Conservation (phyloP, 2,329 filamentous ascomycete genomes). For the Atkinsonella hypoxylon region DNA sequence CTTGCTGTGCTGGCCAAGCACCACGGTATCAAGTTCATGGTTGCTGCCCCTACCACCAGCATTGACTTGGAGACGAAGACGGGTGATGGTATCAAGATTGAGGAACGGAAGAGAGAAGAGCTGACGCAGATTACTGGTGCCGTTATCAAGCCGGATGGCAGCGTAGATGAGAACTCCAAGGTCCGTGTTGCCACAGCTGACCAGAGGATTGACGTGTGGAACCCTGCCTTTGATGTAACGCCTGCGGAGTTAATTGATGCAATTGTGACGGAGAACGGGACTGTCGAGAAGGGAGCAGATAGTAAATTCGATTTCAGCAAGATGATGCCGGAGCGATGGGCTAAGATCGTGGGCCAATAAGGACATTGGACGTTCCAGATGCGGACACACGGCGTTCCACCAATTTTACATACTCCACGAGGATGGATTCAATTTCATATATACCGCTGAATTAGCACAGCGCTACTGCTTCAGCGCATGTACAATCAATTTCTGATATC, state of each 20-base stretch:
- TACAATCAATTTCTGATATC: constrained; percentile 60
- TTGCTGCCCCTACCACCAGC: constrained; percentile 87
- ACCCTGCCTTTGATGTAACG: constrained; percentile 93
- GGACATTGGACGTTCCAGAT: no score
- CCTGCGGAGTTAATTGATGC: constrained; percentile 82
- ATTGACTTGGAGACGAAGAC: constrained; percentile 75
- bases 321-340: constrained; percentile 46
- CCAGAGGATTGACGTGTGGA: constrained; percentile 78
- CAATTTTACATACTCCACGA: neutral
- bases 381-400: neutral
- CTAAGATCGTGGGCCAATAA: constrained; percentile 14
- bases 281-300: constrained; percentile 62
- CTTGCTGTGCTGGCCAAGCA: constrained; percentile 81
- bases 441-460: neutral
- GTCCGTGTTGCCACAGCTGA: constrained; percentile 71
- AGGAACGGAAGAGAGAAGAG: constrained; percentile 72
- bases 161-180: constrained; percentile 48
- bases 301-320: constrained; percentile 56
- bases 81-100: constrained; percentile 75
- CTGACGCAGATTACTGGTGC: constrained; percentile 77
- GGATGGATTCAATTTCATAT: neutral
- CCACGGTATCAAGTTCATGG: constrained; percentile 87
- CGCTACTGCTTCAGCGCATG: constrained; percentile 32
- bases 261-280: constrained; percentile 85
- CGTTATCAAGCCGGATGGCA: constrained; percentile 49